Base-by-base conservation (phyloP, 75 land plant genomes). In the Adiantum capillusveneris region DNA sequence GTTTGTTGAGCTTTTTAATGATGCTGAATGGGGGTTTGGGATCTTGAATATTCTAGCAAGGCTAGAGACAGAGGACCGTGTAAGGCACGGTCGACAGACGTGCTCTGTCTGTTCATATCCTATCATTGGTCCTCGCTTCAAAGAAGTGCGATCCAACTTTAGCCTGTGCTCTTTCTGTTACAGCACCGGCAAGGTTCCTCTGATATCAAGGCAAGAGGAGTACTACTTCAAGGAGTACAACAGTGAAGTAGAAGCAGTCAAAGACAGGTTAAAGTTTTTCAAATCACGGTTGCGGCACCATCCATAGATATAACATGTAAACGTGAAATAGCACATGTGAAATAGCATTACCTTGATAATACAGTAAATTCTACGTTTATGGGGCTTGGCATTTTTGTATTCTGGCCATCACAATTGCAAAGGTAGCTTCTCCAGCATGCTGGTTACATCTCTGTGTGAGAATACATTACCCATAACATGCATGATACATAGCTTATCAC, bases 21-120 rank as follows among this genome's bases (percentile, higher is more conserved):
- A 94, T 55, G 67, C 71, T 11, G 85, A 86, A 60, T 86, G 90
- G 96, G 98, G 95, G 0, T 90, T 94, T 56, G 87, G 96, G 50
- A 80, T 94, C 51, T 58, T 94, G 79, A 70, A 59, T 58, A 77
- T 79, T 20, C 57, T 94, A 53, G 59, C 81, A 64, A 85, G 81
- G 74, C 88, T 94, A 12, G 98, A 89, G 71, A 26, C 42, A 21
- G 88, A 87, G 14, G 96, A 90, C 63, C 60, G 88, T 11, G 71
- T 62, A 1, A 80, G 98, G 0, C 98, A 94, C 66, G 59, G 67
- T n/a, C 14, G 50, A 2, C 73, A 70, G 16, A 57, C 64, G 1
- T 90, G 97, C 66, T 68, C 81, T 0, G 77, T 84, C 29, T 90
- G 97, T 63, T 62, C 75, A 0, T 90, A 87, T 62, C 84, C 87